phyloP scores from a whole-genome alignment of 805 yeast genomes.

The Candida germanica region DNA sequence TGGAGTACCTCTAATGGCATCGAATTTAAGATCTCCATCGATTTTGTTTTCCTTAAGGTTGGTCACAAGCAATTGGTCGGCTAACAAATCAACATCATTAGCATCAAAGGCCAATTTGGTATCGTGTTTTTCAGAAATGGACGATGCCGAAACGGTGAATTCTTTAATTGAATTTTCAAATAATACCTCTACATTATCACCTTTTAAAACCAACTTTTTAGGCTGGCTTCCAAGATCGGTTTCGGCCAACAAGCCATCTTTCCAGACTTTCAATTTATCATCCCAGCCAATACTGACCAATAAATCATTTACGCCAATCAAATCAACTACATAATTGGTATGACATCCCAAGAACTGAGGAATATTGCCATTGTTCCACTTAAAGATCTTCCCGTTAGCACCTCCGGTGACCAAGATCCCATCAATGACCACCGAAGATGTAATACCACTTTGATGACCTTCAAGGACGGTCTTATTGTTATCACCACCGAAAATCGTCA shows the following conservation, averaged over 20 bases:
- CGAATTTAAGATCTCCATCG: constrained; percentile 48
- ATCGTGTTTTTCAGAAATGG: too few species aligned
- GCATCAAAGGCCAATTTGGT: constrained; percentile 14
- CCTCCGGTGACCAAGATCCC: constrained; percentile 58
- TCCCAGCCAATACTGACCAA: constrained; percentile 82
- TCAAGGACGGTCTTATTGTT: constrained; percentile 34
- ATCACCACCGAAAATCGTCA: constrained; percentile 52
- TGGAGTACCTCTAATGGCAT: constrained; percentile 39
- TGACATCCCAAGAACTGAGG: constrained; percentile 46
- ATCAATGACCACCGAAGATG: constrained; percentile 43
- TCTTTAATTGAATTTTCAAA: constrained; percentile 27
- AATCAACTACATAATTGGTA: constrained; percentile 62
- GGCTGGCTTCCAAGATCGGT: constrained; percentile 28
- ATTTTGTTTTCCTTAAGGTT: constrained; percentile 28
- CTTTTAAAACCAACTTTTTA: constrained; percentile 28
- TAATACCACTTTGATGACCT: constrained; percentile 85
- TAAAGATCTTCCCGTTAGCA: constrained; percentile 70
- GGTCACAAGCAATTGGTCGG: constrained; percentile 26
- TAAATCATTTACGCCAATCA: constrained; percentile 25
- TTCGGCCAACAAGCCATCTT: constrained; percentile 6
- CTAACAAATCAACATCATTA: constrained; percentile 23
- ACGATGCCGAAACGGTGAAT: not conserved
- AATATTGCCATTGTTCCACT: constrained; percentile 48
- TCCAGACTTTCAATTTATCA: constrained; percentile 56
- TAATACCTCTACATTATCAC: constrained; percentile 26